Base-by-base conservation (phyloP, 2,329 filamentous ascomycete species). In the Cercospora sesami region DNA sequence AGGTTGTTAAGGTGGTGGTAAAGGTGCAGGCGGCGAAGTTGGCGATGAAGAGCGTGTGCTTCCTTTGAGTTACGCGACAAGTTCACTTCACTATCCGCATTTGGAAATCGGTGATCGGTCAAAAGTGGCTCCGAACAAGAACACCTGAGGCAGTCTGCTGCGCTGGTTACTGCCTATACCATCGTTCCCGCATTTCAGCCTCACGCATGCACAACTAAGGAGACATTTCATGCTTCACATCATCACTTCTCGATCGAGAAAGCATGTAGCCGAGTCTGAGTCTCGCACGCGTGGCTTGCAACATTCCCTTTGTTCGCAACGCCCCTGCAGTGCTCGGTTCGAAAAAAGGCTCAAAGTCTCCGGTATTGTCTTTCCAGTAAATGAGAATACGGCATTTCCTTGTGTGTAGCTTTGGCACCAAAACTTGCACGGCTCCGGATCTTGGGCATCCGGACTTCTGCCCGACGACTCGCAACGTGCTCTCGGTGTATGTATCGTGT, bases 51-150 rank as follows among this genome's bases (percentile, higher is more conserved):
- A 30, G 60, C 21, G 60, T 62, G 60, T 45, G 60, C 23, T 31
- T 58, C 21, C 45, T 51, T 28, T 53, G 48, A 14, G 55, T 23
- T 58, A 58, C 55, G 55, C 55, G 55, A 58, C 55, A 58, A 58
- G 55, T 58, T 58, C 55, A 58, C 55, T 33, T 36, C 28, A 33
- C 55, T 36, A 58, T 36, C 28, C 55, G 55, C n/a, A 31, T 58
- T 58, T 18, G 55, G 55, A 14, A 33, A 2, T 58, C 55, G 55
- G 55, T 23, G 55, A 23, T 33, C 55, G 55, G 55, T 23, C 14
- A 16, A 5, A 36, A 16, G n/a, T 58, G 14, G 9, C 18, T 21
- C 55, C 55, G 28, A 31, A 18, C 5, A 39, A 7, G 7, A 5
- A 23, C n/a, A 16, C 55, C 55, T 58, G 16, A 31, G 48, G 48